Evolutionary conservation across 495 filamentous ascomycete species (phyloP), one percentile per base, ranked within the genome.

Genomic region (Daldinia grandis): DNA sequence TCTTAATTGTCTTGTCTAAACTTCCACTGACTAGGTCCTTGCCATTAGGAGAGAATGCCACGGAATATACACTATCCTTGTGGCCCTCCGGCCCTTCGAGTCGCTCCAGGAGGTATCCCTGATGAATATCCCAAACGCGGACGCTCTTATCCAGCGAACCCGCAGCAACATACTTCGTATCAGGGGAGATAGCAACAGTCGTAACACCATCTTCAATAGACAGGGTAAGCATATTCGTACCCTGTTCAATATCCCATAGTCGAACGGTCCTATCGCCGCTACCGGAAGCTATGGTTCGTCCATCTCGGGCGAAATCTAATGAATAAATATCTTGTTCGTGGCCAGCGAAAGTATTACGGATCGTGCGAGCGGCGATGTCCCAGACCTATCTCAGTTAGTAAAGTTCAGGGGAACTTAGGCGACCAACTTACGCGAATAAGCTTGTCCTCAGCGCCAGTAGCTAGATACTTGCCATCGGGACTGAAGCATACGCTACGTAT

Each of bases 251-350:
- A 79, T 95, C 92, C 93, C 93, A 97, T 4, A 97, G 88, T 54
- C 93, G 89, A 42, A 97, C 93, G 15, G 93, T 95, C 66, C 93
- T 86, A 76, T 97, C 93, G 58, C 93, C 93, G 79, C 91, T 93
- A 27, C 93, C 93, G 31, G 93, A 97, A 12, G 93, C 93, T 71
- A 97, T 96, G 64, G 91, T 92, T 47, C 91, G 91, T 8, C 93
- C 93, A 69, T 95, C 93, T 27, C 92, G 87, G 24, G 93, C 91
- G 72, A 95, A 97, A 72, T 97, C 93, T 9, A 97, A 84, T n/a
- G 92, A 95, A 78, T 97, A 96, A 67, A 97, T 97, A 65, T 96
- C 93, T 77, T 97, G 93, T 78, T 97, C 93, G 77, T 97, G 93
- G 21, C 93, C 93, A 31, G 85, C 80, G 80, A 97, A 95, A 4